phyloP scores from a whole-genome alignment of 345 rosid genomes.

The Streptanthus diversifolius region DNA sequence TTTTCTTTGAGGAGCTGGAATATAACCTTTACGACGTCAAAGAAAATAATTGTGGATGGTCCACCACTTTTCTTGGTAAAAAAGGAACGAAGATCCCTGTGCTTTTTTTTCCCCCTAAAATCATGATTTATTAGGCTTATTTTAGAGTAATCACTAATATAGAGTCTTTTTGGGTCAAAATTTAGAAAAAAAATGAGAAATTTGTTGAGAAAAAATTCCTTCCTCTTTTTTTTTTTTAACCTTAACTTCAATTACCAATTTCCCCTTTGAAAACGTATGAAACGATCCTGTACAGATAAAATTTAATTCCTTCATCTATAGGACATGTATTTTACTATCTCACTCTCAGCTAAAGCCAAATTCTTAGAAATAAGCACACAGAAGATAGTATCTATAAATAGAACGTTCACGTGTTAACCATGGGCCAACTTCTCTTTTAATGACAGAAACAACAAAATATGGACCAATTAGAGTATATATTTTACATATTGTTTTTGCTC shows the following conservation, averaged over 20 bases:
- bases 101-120: neutral
- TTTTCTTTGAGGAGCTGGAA: neutral
- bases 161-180: too few relatives aligned
- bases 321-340: conserved; percentile 3
- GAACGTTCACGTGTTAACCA: conserved; percentile 13
- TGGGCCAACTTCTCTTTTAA: neutral
- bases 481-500: neutral
- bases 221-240: too few relatives aligned
- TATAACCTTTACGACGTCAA: conserved; percentile 3
- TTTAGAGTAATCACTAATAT: neutral
- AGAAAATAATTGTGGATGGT: neutral
- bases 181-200: too few relatives aligned
- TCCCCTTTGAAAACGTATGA: neutral
- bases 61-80: conserved; percentile 30
- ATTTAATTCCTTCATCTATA: too few relatives aligned
- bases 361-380: neutral
- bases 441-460: neutral
- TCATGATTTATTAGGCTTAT: neutral
- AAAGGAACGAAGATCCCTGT: conserved; percentile 13
- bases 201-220: too few relatives aligned
- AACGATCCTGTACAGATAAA: too few relatives aligned
- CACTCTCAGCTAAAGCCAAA: neutral
- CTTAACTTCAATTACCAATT: neutral
- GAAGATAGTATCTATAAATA: neutral
- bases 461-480: neutral